Conservation (phyloP, 495 filamentous ascomycete genomes). For the Hypoxylon rickii region DNA sequence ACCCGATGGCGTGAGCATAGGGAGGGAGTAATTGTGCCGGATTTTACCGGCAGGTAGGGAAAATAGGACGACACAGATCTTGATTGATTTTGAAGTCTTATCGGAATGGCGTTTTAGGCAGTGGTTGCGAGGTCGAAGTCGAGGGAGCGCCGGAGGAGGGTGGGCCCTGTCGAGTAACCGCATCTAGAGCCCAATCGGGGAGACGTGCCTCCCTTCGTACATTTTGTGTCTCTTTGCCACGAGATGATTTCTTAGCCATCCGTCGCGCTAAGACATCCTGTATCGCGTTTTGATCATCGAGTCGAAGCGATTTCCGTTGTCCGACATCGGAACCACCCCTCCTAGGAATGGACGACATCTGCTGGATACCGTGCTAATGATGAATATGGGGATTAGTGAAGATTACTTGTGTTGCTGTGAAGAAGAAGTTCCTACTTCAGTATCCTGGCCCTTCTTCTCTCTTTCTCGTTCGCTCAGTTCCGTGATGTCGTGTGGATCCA, state of each 20-base stretch:
- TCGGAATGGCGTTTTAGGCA: conserved; percentile 19
- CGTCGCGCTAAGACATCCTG: conserved; percentile 32
- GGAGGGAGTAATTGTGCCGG: no score
- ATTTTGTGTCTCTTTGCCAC: conserved; percentile 13
- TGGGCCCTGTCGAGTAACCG: conserved; percentile 28
- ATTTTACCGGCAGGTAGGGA: no score
- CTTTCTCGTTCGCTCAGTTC: no score
- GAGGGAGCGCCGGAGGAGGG: conserved; percentile 1
- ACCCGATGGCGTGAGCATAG: no score
- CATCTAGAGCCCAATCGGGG: conserved; percentile 33
- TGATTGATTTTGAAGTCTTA: no score
- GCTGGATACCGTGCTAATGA: conserved; percentile 17
- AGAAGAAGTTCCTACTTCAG: no score
- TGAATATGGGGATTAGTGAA: no score
- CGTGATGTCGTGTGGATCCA: no score
- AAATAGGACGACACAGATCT: no score
- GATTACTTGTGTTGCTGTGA: no score
- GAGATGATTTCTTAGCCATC: conserved; percentile 22
- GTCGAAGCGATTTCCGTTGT: conserved; percentile 21
- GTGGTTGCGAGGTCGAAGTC: not conserved
- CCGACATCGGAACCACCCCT: not conserved
- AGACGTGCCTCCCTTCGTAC: conserved; percentile 9
- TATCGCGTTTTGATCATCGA: conserved; percentile 33
- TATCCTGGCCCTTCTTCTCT: no score
- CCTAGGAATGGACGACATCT: conserved; percentile 12